Evolutionary conservation across 2,329 filamentous ascomycete genomes (phyloP).

Genomic region (Penicillium brasilianum): DNA sequence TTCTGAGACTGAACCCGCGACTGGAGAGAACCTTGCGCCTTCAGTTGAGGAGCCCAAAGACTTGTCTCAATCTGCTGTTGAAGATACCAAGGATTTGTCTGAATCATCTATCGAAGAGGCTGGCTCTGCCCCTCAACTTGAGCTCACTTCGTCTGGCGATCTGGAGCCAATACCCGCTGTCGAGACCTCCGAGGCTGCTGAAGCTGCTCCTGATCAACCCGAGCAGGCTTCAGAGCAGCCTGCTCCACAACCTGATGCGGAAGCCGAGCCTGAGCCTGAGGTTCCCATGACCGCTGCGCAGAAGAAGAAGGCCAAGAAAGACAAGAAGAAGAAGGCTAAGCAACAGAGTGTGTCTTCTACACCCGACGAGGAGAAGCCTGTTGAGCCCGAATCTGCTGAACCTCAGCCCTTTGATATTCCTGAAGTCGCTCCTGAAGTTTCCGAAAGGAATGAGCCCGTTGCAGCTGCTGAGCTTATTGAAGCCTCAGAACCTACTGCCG

Average conservation of each 20-base stretch:
- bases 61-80: conserved; percentile 6
- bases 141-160: conserved; percentile 5
- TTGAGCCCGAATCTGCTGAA: conserved; percentile 13
- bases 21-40: conserved; percentile 9
- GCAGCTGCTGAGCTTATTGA: background rate
- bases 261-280: conserved; percentile 19
- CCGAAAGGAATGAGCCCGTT: background rate
- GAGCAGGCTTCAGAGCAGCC: background rate
- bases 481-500: background rate
- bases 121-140: conserved; percentile 9
- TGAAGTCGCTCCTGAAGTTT: background rate
- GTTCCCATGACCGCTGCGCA: conserved; percentile 26
- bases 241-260: conserved; percentile 15
- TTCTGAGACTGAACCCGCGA: conserved; percentile 14
- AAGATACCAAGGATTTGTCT: conserved; percentile 13
- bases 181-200: background rate
- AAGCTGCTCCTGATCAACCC: background rate
- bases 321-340: conserved; percentile 32
- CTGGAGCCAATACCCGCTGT: background rate
- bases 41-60: conserved; percentile 8
- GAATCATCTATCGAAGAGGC: conserved; percentile 9
- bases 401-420: conserved; percentile 1
- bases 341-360: conserved; percentile 22
- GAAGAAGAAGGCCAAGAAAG: conserved; percentile 48
- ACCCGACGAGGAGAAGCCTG: conserved; percentile 18